These are phyloP conservation scores for Endoconidiophora laricicola DNA, from an alignment of 2,329 filamentous ascomycete genomes.

Conservation along the genomic window DNA sequence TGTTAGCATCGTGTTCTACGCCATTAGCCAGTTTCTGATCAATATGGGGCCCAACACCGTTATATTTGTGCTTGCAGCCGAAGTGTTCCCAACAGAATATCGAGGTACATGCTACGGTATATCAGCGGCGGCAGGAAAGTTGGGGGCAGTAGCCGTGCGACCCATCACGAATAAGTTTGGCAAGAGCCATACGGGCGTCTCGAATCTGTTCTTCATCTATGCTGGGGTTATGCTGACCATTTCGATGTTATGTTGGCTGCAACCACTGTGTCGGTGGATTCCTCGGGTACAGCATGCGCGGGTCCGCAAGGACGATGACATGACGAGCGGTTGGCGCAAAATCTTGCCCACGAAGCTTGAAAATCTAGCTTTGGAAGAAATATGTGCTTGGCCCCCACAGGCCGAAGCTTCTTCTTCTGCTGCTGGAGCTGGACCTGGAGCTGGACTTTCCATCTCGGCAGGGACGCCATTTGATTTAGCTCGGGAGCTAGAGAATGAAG, in stretches of 20 bases:
- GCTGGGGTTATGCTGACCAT: slow-evolving; percentile 6
- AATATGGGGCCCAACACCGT: slow-evolving; percentile 20
- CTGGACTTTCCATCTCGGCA: background rate
- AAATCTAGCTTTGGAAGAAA: slow-evolving; percentile 7
- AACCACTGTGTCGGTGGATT: background rate
- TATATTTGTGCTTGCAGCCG: slow-evolving; percentile 19
- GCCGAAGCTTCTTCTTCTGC: background rate
- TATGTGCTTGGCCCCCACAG: slow-evolving; percentile 7
- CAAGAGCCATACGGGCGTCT: slow-evolving; percentile 5
- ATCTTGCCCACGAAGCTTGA: slow-evolving; percentile 2
- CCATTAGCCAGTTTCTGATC: slow-evolving; percentile 17
- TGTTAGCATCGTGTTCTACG: slow-evolving; percentile 14
- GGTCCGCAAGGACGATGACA: background rate
- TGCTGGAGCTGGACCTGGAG: background rate
- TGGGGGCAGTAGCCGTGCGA: slow-evolving; percentile 18
- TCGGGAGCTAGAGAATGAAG: slow-evolving; percentile 7
- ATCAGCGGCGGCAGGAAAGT: slow-evolving; percentile 19
- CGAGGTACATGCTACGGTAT: slow-evolving; percentile 20
- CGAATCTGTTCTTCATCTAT: slow-evolving; percentile 10
- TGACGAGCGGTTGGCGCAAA: background rate
- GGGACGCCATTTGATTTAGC: background rate
- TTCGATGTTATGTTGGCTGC: slow-evolving; percentile 5
- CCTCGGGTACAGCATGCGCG: slow-evolving; percentile 1
- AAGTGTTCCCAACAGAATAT: slow-evolving; percentile 19
- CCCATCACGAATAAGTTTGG: slow-evolving; percentile 9